Conservation (phyloP, 2,329 filamentous ascomycete genomes). For the Orbilia javanica region DNA sequence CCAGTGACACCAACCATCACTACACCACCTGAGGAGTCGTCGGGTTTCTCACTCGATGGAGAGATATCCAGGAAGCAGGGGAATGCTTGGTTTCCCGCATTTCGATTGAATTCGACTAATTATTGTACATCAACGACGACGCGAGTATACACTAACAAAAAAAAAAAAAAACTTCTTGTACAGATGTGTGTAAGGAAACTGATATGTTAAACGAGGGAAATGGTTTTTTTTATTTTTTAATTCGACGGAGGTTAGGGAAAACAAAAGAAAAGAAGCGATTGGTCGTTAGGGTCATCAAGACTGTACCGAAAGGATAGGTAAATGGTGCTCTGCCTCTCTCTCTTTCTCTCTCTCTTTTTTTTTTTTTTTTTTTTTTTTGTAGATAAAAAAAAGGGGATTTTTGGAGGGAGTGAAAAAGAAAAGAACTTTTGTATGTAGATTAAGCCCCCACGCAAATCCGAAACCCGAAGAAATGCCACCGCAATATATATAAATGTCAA, state of each 20-base stretch:
- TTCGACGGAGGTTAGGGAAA: neutral
- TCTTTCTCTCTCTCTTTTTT: slow-evolving; percentile 4
- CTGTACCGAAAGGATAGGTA: slow-evolving; percentile 1
- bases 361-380: slow-evolving; percentile 6
- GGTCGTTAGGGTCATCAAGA: slow-evolving; percentile 27
- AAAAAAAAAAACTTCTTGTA: neutral
- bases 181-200: neutral
- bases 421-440: slow-evolving; percentile 23
- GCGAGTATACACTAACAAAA: neutral
- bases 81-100: slow-evolving; percentile 4
- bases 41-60: neutral
- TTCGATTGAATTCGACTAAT: slow-evolving; percentile 14
- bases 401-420: slow-evolving; percentile 13
- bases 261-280: slow-evolving; percentile 4
- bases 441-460: slow-evolving; percentile 22
- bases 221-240: neutral
- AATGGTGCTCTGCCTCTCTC: slow-evolving; percentile 1
- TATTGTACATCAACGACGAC: slow-evolving; percentile 6
- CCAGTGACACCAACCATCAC: slow-evolving; percentile 12
- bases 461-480: slow-evolving; percentile 13
- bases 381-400: too few relatives aligned
- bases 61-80: neutral
- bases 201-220: neutral
- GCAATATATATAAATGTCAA: slow-evolving; percentile 18
- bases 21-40: slow-evolving; percentile 14